Evolutionary conservation across 805 yeast species (phyloP), one percentile per base, ranked within the genome.

Genomic region (Limtongia smithiae): DNA sequence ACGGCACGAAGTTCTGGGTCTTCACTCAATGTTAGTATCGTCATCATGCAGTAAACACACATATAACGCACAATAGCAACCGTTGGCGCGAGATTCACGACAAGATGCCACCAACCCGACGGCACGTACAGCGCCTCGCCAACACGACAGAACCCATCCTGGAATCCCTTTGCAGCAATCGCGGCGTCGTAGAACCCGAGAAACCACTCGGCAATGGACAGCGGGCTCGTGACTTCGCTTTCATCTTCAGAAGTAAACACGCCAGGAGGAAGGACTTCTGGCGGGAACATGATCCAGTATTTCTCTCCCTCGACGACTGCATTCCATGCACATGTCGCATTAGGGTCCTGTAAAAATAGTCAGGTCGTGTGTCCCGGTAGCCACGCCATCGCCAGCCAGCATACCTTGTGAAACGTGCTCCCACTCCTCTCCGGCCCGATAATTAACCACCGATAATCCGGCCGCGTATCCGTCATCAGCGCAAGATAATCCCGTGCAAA

Each of bases 51-150:
- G 32, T 4, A 5, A 7, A 5, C 37, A 20, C 9, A 37, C 15
- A 6, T 7, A 27, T 14, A 24, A 44, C 51, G 18, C 22, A 47
- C 51, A 60, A 89, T 68, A 0, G 96, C 97, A 17, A 89, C 81
- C n/a, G 81, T 73, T 36, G 64, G 88, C 50, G 82, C 85, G 11
- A 89, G 62, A 60, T 89, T 89, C n/a, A 89, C 85, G 27, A 90
- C 97, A 40, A 81, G 72, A 71, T 89, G 97, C 97, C 97, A 89
- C 97, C 97, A 89, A 0, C 95, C 94, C n/a, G 89, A 76, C 2
- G 97, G 97, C 6, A 89, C 97, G 64, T 84, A 80, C 74, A 88
- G 77, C 52, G 88, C 83, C 63, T 90, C 94, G 4, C 90, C 91
- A 0, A 88, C 83, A 56, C 79, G 80, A 0, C 94, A 84, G 12